phyloP scores from a whole-genome alignment of 768 basidiomycete species.

The Auriscalpium orientale region DNA sequence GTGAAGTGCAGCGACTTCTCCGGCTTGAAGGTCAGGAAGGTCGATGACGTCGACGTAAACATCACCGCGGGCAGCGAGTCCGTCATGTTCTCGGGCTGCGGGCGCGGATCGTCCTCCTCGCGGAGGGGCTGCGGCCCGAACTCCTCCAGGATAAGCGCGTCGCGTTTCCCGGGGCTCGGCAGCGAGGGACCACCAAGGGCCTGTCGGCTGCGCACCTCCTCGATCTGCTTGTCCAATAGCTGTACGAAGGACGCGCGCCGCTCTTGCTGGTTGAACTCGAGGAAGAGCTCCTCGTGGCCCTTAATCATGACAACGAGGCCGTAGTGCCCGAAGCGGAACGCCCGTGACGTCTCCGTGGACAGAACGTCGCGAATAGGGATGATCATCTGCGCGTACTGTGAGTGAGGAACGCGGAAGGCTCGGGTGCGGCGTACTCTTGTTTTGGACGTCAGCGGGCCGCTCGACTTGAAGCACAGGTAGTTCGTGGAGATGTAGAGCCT shows the following conservation, averaged over 20 bases:
- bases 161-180: constrained; percentile 49
- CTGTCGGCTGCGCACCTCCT: constrained; percentile 50
- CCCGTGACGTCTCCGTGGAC: constrained; percentile 74
- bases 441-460: constrained; percentile 65
- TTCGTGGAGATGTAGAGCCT: constrained; percentile 87
- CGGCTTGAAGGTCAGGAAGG: constrained; percentile 95
- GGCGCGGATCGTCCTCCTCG: constrained; percentile 36
- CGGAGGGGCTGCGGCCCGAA: constrained; percentile 48
- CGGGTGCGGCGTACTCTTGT: constrained; percentile 58
- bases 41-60: constrained; percentile 94
- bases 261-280: constrained; percentile 82
- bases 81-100: constrained; percentile 36
- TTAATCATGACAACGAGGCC: constrained; percentile 87
- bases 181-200: constrained; percentile 34
- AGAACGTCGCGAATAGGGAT: constrained; percentile 87
- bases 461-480: constrained; percentile 92
- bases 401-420: not conserved
- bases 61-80: constrained; percentile 69
- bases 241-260: constrained; percentile 71
- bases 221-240: constrained; percentile 75
- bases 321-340: constrained; percentile 83
- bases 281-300: constrained; percentile 96
- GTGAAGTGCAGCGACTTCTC: constrained; percentile 80
- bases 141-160: constrained; percentile 80
- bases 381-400: constrained; percentile 63